Conservation (phyloP, 768 basidiomycete species). For the Cystofilobasidium macerans region DNA sequence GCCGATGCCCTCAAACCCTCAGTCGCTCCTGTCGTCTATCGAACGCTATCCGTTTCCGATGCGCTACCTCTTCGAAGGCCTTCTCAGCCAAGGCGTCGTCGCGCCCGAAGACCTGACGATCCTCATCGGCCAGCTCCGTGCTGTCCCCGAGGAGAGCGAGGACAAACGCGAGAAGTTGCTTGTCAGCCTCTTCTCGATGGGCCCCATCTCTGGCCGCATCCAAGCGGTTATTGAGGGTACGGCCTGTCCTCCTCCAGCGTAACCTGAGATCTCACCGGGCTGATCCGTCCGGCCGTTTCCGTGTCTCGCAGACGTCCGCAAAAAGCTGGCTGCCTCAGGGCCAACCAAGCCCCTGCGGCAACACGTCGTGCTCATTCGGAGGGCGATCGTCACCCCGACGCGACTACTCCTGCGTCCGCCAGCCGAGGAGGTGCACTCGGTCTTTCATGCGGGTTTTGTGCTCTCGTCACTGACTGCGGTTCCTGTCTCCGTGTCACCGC, state of each 20-base stretch:
- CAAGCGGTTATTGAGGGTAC: neutral
- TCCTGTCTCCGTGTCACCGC: neutral
- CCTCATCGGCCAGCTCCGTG: neutral
- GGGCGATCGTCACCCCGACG: slow-evolving; percentile 29
- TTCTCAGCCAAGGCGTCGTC: slow-evolving; percentile 19
- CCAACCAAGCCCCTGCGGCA: neutral
- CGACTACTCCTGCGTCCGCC: slow-evolving; percentile 29
- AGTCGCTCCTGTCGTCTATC: slow-evolving; percentile 12
- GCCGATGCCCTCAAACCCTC: neutral
- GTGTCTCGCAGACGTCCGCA: neutral
- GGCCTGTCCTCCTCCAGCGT: neutral
- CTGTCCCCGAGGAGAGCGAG: neutral
- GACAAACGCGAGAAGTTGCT: slow-evolving; percentile 7
- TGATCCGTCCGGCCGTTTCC: neutral
- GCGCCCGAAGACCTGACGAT: slow-evolving; percentile 16
- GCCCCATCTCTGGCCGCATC: slow-evolving; percentile 9
- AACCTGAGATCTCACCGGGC: neutral
- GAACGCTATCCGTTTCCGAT: slow-evolving; percentile 15
- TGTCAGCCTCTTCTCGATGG: slow-evolving; percentile 5
- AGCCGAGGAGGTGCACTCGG: slow-evolving; percentile 20
- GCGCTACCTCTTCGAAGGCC: slow-evolving; percentile 22
- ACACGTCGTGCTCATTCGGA: slow-evolving; percentile 17
- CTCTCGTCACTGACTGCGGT: too few relatives aligned
- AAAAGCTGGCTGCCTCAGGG: neutral
- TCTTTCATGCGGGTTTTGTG: neutral